Evolutionary conservation across 768 basidiomycete genomes (phyloP), one percentile per base, ranked within the genome.

Genomic region (Mycena haematopus): DNA sequence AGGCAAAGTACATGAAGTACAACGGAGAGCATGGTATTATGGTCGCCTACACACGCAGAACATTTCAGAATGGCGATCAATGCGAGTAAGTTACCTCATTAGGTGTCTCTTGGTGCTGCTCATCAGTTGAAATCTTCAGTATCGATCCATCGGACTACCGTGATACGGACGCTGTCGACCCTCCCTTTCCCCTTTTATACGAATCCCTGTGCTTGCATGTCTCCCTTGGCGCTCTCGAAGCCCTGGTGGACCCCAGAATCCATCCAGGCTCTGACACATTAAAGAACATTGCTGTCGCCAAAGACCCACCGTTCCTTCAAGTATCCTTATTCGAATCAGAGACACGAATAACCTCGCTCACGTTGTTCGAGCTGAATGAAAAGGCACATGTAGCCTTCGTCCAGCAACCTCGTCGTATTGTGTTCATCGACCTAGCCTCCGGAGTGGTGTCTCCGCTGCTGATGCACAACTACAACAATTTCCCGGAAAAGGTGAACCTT

Each of bases 1-100:
- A 84, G 65, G 89, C 86, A 25, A 85, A 84, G 68, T 90, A 88
- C 65, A 81, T 86, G 79, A 76, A 75, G 22, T 74, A 79, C 69
- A 72, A 69, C 65, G 81, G 62, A 52, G 70, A 65, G 68, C 75
- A 69, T 21, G 87, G 85, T 8, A 83, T 91, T 42, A 80, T 85
- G 72, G 82, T 90, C 24, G 81, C 84, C 0, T 88, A 81, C 69
- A 70, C 80, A 3, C 76, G 80, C 11, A 74, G 84, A 49, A 76
- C 70, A 24, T 78, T 74, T 58, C 64, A 69, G 52, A 60, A 69
- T 31, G 74, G 69, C 24, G 70, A 46, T 17, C 66, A 65, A 59
- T 62, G 65, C 56, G 36, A 33, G 59, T 57, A 19, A 42, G 61
- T 61, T 42, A 9, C 42, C 25, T 5, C 33, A 17, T 25, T 14